phyloP scores from a whole-genome alignment of 441 rosid species.

The Populus tomentosa region DNA sequence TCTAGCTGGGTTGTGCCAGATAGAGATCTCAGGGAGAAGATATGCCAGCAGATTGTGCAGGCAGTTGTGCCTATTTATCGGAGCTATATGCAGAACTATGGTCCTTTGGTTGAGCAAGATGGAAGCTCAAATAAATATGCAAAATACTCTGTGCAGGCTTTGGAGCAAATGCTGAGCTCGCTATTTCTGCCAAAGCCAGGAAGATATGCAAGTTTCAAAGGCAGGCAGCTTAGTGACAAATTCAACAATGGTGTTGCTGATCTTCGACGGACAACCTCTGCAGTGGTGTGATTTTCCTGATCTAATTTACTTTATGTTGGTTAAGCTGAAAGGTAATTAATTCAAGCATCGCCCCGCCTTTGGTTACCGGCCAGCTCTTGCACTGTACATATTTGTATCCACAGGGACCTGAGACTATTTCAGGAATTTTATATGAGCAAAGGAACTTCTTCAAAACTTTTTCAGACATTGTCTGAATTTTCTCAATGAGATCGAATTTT shows the following conservation, averaged over 20 bases:
- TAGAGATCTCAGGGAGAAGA: conserved; percentile 83
- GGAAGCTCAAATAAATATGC: conserved; percentile 79
- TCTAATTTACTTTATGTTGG: not conserved
- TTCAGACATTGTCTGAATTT: conserved; percentile 9
- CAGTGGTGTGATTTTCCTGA: conserved; percentile 47
- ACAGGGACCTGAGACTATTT: conserved; percentile 12
- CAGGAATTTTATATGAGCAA: not conserved
- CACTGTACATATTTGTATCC: conserved; percentile 31
- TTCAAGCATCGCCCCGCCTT: not conserved
- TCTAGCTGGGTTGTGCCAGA: conserved; percentile 70
- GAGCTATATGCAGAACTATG: conserved; percentile 97
- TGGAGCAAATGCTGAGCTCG: conserved; percentile 79
- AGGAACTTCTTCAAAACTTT: conserved; percentile 6
- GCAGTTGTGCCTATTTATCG: conserved; percentile 82
- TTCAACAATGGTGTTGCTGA: conserved; percentile 44
- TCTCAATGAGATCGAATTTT: conserved; percentile 8
- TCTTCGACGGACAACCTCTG: conserved; percentile 83
- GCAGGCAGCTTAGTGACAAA: conserved; percentile 49
- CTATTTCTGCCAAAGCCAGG: conserved; percentile 74
- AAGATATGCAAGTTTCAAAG: conserved; percentile 89
- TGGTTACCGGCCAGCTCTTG: conserved; percentile 11
- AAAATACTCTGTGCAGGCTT: conserved; percentile 68
- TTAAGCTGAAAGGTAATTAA: not conserved
- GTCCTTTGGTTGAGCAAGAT: conserved; percentile 90
- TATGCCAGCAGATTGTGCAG: conserved; percentile 70